Percentiles rank a stretch among this genome's conserved stretches.
Conservation (phyloP, 2,329 filamentous ascomycete genomes). For the Talaromyces islandicus region DNA sequence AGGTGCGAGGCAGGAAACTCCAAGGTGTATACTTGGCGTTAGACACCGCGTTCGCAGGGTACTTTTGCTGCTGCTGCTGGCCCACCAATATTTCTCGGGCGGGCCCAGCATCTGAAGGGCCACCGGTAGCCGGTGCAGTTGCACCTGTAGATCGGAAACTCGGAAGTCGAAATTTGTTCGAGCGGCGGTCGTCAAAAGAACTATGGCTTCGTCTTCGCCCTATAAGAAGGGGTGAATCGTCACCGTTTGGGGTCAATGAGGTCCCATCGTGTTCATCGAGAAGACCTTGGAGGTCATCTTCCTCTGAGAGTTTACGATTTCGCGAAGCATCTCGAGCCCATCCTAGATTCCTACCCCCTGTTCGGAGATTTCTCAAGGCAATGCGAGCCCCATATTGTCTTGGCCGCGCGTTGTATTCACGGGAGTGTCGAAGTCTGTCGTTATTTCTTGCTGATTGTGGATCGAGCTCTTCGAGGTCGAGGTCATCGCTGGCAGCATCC, state of each 20-base stretch:
- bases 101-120: slow-evolving; percentile 40
- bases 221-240: slow-evolving; percentile 66
- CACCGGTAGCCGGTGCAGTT: slow-evolving; percentile 30
- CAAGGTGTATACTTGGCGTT: slow-evolving; percentile 97
- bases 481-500: slow-evolving; percentile 33
- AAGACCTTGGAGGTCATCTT: slow-evolving; percentile 63
- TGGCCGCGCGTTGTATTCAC: slow-evolving; percentile 22
- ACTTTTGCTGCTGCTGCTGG: slow-evolving; percentile 64
- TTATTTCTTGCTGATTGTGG: slow-evolving; percentile 25
- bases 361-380: slow-evolving; percentile 45
- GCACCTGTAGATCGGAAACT: slow-evolving; percentile 53
- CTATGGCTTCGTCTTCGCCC: slow-evolving; percentile 32
- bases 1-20: slow-evolving; percentile 86
- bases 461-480: slow-evolving; percentile 43
- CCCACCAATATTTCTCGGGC: slow-evolving; percentile 73
- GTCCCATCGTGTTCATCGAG: slow-evolving; percentile 57
- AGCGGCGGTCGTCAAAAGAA: slow-evolving; percentile 35
- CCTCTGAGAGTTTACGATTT: slow-evolving; percentile 26
- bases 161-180: slow-evolving; percentile 55
- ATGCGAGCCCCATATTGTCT: slow-evolving; percentile 34
- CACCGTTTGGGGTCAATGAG: slow-evolving; percentile 51
- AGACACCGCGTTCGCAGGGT: slow-evolving; percentile 84
- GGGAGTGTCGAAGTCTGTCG: slow-evolving; percentile 17
- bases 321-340: slow-evolving; percentile 35
- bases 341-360: slow-evolving; percentile 40